Base-by-base conservation (phyloP, 345 rosid species). In the Salix brachista region DNA sequence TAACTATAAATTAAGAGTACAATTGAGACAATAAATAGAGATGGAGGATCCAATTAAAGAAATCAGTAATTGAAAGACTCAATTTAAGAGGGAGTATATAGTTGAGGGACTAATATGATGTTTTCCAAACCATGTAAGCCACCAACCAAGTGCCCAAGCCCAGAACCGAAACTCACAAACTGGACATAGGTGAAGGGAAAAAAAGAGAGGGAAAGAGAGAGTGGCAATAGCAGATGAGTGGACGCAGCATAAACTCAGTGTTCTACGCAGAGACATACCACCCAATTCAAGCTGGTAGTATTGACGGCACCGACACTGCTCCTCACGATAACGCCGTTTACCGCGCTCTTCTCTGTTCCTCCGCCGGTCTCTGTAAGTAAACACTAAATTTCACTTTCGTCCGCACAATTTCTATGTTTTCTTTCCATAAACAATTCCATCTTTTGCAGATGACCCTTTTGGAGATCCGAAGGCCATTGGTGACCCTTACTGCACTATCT, bases 251-350 rank as follows among this genome's bases (percentile, higher is more conserved):
- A 12, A 90, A 86, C 85, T 89, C 85, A 66, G 99, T 96, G 81
- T 96, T 96, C 87, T 91, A 90, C 72, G 98, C 98, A 3, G 84
- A 82, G 17, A 71, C 89, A n/a, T 95, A 93, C 83, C 99, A 93
- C 78, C 99, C 99, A 26, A 93, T 96, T 78, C 99, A 96, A 77
- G 96, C 90, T 0, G 98, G 98, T 5, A 96, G 98, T 80, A 91
- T 96, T 70, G 97, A 96, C 85, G 98, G 99, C 84, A 93, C 94
- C 26, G 99, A 89, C 65, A 72, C 89, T 77, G 86, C 84, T 32
- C 93, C 97, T 39, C 99, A 90, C 72, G 98, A 93, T 79, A 89
- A 89, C 84, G 97, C 84, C 73, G 84, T 93, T 13, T 88, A 86
- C 80, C 92, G 97, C 21, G 94, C 99, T 75, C 87, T 85, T 5